Evolutionary conservation across 2,329 filamentous ascomycete species (phyloP).

Genomic region (Aschersonia sp.): DNA sequence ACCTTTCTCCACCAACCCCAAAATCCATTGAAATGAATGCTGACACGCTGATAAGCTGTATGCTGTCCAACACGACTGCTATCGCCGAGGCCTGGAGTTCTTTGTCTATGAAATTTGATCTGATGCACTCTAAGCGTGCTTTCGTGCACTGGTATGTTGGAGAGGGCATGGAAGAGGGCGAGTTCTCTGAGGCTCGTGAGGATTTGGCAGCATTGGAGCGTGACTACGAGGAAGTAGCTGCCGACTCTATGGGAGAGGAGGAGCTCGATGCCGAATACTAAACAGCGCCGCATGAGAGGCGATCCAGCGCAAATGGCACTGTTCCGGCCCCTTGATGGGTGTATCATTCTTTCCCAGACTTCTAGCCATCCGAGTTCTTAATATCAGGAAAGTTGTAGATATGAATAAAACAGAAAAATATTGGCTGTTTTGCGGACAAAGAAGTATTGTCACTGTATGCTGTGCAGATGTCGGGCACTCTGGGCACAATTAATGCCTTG

Average conservation of each 20-base stretch:
- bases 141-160: conserved; percentile 99
- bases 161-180: conserved; percentile 99
- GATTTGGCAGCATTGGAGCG: conserved; percentile 95
- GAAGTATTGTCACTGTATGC: too few relatives aligned
- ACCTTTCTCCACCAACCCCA: background rate
- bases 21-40: conserved; percentile 2
- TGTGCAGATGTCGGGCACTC: too few relatives aligned
- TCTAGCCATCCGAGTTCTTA: conserved; percentile 21
- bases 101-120: conserved; percentile 94
- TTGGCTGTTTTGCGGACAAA: background rate
- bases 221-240: conserved; percentile 97
- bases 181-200: conserved; percentile 98
- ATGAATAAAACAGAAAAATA: background rate
- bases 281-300: conserved; percentile 4
- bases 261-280: conserved; percentile 85
- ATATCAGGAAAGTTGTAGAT: conserved; percentile 19
- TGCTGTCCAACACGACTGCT: conserved; percentile 97
- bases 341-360: conserved; percentile 24
- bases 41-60: conserved; percentile 49
- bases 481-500: too few relatives aligned
- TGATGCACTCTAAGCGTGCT: conserved; percentile 99
- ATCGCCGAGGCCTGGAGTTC: conserved; percentile 97
- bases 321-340: conserved; percentile 10
- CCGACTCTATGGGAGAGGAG: conserved; percentile 81
- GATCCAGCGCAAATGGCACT: conserved; percentile 5